Conservation (phyloP, 2,329 filamentous ascomycete genomes). For the Pezizomycotina sp. region DNA sequence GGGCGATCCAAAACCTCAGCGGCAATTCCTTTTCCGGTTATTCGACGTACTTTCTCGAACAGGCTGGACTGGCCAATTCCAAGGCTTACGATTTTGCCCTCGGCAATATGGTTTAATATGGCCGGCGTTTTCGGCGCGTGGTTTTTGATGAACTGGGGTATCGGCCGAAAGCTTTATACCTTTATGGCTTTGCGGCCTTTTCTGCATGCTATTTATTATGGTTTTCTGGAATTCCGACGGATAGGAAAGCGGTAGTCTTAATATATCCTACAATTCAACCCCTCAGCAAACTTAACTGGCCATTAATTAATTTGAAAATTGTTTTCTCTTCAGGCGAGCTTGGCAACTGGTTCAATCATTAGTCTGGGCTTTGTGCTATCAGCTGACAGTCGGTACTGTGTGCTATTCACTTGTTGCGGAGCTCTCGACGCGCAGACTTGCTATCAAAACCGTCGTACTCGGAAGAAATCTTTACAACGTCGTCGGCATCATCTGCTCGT, state of each 20-base stretch:
- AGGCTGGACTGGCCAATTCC: conserved; percentile 29
- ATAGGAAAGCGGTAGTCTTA: conserved; percentile 31
- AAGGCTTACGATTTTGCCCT: conserved; percentile 36
- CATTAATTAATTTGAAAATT: too few species aligned
- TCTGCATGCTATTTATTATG: conserved; percentile 27
- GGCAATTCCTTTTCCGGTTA: conserved; percentile 26
- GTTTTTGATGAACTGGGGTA: conserved; percentile 30
- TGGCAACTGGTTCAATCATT: conserved; percentile 40
- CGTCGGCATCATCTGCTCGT: conserved; percentile 65
- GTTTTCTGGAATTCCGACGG: conserved; percentile 30
- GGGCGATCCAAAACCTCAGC: conserved; percentile 32
- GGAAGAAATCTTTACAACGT: conserved; percentile 60
- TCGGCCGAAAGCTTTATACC: conserved; percentile 27
- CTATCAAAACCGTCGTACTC: conserved; percentile 82
- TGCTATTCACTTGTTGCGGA: conserved; percentile 80
- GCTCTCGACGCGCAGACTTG: conserved; percentile 62
- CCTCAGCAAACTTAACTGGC: too few species aligned
- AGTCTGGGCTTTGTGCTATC: conserved; percentile 65
- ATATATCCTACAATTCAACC: too few species aligned
- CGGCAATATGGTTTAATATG: conserved; percentile 41
- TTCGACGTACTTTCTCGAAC: conserved; percentile 35
- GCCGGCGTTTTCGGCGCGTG: conserved; percentile 66
- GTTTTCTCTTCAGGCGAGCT: conserved; percentile 59
- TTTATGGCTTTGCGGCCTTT: conserved; percentile 27
- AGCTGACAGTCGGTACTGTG: conserved; percentile 74